phyloP scores from a whole-genome alignment of 2,329 filamentous ascomycete genomes.

The Zymoseptoria tritici region DNA sequence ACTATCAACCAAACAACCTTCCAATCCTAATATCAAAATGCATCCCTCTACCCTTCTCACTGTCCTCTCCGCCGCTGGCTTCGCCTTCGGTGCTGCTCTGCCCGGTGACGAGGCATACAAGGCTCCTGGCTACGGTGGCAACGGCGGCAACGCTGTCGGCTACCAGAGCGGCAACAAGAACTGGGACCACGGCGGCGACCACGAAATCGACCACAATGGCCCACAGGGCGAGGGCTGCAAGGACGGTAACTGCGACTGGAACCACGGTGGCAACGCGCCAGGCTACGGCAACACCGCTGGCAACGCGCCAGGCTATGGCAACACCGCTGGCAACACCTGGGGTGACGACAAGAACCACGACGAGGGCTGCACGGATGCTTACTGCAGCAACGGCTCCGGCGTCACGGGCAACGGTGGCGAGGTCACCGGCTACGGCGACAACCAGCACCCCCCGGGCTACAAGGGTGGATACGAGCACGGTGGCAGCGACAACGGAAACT shows the following conservation, averaged over 20 bases:
- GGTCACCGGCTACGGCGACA: neutral
- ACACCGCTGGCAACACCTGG: too few relatives aligned
- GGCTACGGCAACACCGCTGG: neutral
- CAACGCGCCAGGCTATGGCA: neutral
- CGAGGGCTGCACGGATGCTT: too few relatives aligned
- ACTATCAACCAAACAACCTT: neutral
- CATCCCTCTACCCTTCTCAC: neutral
- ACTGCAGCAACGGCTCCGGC: too few relatives aligned
- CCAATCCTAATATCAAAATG: conserved; percentile 1
- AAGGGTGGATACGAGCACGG: neutral
- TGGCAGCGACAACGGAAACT: neutral
- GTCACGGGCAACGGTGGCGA: neutral
- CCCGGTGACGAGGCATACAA: neutral
- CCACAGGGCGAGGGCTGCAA: neutral
- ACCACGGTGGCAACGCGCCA: neutral
- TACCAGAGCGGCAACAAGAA: neutral
- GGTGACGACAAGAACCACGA: too few relatives aligned
- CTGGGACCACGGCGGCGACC: too few relatives aligned
- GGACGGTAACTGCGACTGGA: neutral
- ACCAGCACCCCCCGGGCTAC: neutral
- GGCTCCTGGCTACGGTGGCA: neutral
- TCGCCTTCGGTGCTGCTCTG: neutral
- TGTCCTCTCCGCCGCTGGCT: neutral
- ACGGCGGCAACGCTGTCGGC: neutral
- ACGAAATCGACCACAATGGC: neutral